phyloP scores from a whole-genome alignment of 306 rosid species.

The Rubus idaeus region DNA sequence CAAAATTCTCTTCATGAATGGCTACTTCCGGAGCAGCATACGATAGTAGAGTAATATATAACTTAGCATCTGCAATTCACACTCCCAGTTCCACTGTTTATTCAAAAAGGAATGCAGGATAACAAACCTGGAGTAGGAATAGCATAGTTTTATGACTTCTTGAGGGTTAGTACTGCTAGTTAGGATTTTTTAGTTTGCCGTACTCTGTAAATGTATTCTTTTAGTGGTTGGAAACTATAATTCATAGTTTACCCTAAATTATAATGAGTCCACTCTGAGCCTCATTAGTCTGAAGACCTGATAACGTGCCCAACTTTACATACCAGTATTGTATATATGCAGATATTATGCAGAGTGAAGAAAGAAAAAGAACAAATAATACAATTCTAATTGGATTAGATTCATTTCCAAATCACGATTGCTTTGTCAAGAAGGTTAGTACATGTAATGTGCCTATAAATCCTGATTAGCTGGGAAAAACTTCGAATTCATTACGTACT shows the following conservation, averaged over 20 bases:
- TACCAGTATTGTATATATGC: background rate
- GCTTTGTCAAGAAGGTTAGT: background rate
- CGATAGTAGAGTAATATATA: background rate
- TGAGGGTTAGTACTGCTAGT: background rate
- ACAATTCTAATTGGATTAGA: background rate
- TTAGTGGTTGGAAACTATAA: background rate
- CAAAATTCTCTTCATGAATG: conserved; percentile 18
- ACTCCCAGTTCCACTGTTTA: background rate
- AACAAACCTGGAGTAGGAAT: background rate
- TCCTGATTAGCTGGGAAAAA: no score
- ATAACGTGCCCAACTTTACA: background rate
- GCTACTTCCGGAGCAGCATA: background rate
- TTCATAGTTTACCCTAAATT: no score
- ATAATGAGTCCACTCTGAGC: background rate
- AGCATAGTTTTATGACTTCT: background rate
- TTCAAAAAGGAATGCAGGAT: background rate
- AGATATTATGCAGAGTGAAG: background rate
- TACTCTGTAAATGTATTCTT: background rate
- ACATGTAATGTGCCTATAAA: background rate
- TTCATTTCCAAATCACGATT: background rate
- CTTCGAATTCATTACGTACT: no score
- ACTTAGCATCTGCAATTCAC: background rate
- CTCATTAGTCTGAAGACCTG: background rate
- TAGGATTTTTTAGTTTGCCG: background rate
- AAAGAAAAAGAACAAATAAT: background rate